Evolutionary conservation across 805 yeast genomes (phyloP), one percentile per base, ranked within the genome.

Genomic region (Metschnikowia kofuensis): DNA sequence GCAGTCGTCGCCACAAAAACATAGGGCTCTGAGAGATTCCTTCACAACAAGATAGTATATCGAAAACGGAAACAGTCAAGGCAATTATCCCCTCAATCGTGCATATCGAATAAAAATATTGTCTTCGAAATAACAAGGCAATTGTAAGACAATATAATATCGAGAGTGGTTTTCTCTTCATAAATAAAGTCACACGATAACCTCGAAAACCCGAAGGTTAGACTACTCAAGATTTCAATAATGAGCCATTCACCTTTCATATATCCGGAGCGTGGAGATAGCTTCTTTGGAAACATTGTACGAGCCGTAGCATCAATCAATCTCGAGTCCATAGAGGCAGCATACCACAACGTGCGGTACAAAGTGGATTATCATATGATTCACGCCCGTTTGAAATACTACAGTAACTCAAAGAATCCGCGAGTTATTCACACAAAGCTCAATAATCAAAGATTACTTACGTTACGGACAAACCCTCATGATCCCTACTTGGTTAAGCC

Each of bases 381-480:
- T 27, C 69, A 69, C 44, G 70, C 65, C 48, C 63, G 65, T 21
- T 72, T 68, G 45, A 61, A 62, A 38, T 72, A 65, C 58, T 75
- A 76, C 58, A 70, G 69, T 57, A 65, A 67, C 37, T 59, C 64
- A 32, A 59, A 59, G 35, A 69, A 68, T 50, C 72, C 72, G 2
- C 56, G 72, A 15, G 68, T 75, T 6, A 67, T 74, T 27, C 72
- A 71, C 12, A 55, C 68, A 6, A 67, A 63, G 49, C 63, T 68
- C 45, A 56, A 62, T 15, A 59, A 69, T 48, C 66, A 63, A 45
- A 64, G 59, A 12, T 60, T 76, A 29, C 44, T 70, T 32, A 64
- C 78, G 5, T 66, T 76, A 53, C 58, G 81, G 47, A 65, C 74
- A 0, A 58, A 57, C 40, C 71, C 73, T 12, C 57, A 60, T 16